These are phyloP conservation scores for Lomentospora prolificans DNA, from an alignment of 2,329 filamentous ascomycete species.

Conservation along the genomic window DNA sequence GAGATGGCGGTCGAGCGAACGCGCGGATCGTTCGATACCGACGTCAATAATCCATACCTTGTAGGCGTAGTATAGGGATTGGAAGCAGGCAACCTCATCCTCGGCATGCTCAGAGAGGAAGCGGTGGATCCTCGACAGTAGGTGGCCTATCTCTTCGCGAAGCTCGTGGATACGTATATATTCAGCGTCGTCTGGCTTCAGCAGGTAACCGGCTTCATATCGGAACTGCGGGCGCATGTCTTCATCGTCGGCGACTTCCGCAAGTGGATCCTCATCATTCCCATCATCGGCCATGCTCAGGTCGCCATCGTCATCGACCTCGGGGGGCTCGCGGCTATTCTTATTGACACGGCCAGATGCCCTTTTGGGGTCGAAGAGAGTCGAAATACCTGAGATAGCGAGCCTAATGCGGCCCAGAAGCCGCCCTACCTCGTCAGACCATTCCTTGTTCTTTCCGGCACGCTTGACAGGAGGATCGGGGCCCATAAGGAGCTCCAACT, in stretches of 20 bases:
- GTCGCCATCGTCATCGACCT: slow-evolving; percentile 48
- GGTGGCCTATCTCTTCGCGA: slow-evolving; percentile 67
- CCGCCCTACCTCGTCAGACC: slow-evolving; percentile 92
- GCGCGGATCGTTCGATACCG: slow-evolving; percentile 88
- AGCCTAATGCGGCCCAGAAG: slow-evolving; percentile 81
- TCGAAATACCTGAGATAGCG: slow-evolving; percentile 82
- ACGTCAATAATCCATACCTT: slow-evolving; percentile 96
- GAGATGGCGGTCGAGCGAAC: slow-evolving; percentile 79
- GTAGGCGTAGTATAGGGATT: slow-evolving; percentile 83
- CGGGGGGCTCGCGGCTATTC: slow-evolving; percentile 36
- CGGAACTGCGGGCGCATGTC: slow-evolving; percentile 77
- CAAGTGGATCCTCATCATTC: slow-evolving; percentile 43
- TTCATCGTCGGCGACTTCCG: slow-evolving; percentile 65
- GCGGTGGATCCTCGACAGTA: slow-evolving; percentile 72
- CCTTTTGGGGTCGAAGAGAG: slow-evolving; percentile 73
- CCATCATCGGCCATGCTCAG: slow-evolving; percentile 31
- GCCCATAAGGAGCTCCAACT: slow-evolving; percentile 70
- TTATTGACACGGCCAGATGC: slow-evolving; percentile 44
- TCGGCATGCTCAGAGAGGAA: slow-evolving; percentile 81
- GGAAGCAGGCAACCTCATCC: slow-evolving; percentile 94
- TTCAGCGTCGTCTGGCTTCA: slow-evolving; percentile 43
- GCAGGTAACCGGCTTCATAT: slow-evolving; percentile 79
- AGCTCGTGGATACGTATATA: slow-evolving; percentile 73
- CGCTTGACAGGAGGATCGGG: slow-evolving; percentile 74
- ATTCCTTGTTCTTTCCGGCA: slow-evolving; percentile 94